Conservation (phyloP, 1,139 yeast species). For the Taphrina wiesneri region DNA sequence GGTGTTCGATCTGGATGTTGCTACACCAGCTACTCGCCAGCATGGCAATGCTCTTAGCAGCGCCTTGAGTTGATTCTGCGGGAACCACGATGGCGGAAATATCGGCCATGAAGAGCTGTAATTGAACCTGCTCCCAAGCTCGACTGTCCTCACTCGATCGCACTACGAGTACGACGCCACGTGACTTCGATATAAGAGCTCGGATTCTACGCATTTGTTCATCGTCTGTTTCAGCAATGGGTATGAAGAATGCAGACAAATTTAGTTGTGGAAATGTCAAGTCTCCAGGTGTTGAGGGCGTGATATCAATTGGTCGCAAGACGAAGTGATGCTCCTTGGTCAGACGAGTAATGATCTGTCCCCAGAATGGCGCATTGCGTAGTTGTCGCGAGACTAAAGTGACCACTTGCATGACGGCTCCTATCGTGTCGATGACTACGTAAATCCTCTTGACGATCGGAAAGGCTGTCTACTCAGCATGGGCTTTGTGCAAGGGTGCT, state of each 20-base stretch:
- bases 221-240: not conserved
- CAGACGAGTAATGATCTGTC: not conserved
- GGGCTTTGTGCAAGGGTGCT: too few relatives aligned
- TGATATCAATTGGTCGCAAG: not conserved
- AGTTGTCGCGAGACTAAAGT: not conserved
- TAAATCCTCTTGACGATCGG: too few relatives aligned
- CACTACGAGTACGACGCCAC: not conserved
- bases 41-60: not conserved
- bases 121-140: not conserved
- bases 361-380: constrained; percentile 20
- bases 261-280: constrained; percentile 7
- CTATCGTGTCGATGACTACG: not conserved
- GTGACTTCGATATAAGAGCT: not conserved
- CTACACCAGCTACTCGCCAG: not conserved
- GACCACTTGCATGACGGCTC: not conserved
- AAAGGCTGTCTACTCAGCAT: too few relatives aligned
- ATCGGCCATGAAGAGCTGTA: constrained; percentile 1
- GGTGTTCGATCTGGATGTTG: not conserved
- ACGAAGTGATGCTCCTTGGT: not conserved
- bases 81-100: not conserved
- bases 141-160: not conserved
- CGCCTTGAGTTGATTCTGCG: not conserved
- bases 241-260: not conserved
- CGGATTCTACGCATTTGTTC: not conserved
- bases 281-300: constrained; percentile 16